These are phyloP conservation scores for Linum lewisii DNA, from an alignment of 345 rosid species.

Conservation along the genomic window DNA sequence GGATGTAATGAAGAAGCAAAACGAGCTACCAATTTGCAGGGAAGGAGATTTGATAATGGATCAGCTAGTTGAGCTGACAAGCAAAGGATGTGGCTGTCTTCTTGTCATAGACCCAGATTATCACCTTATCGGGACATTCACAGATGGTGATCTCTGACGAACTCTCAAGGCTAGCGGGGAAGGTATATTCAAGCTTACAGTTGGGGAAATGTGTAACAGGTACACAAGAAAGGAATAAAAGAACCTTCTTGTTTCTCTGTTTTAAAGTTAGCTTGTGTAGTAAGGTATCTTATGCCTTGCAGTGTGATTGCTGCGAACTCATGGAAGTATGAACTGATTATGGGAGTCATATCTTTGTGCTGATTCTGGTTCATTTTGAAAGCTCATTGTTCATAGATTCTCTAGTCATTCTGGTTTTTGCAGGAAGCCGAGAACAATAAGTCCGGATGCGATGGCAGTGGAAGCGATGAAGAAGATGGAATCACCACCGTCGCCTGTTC, in stretches of 20 bases:
- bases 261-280: no score
- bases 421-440: slow-evolving; percentile 83
- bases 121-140: slow-evolving; percentile 79
- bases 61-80: slow-evolving; percentile 81
- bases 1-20: slow-evolving; percentile 87
- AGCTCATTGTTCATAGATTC: neutral
- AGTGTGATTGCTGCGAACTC: no score
- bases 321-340: no score
- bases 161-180: slow-evolving; percentile 83
- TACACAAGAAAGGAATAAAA: slow-evolving; percentile 13
- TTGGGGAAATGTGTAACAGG: slow-evolving; percentile 97
- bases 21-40: slow-evolving; percentile 78
- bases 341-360: neutral
- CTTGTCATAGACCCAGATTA: slow-evolving; percentile 58
- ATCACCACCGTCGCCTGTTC: no score
- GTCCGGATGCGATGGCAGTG: slow-evolving; percentile 86
- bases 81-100: slow-evolving; percentile 93
- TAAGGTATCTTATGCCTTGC: no score
- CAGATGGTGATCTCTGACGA: slow-evolving; percentile 91
- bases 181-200: slow-evolving; percentile 83
- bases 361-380: neutral
- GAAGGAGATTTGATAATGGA: slow-evolving; percentile 91
- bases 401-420: neutral
- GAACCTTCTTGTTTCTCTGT: neutral
- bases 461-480: no score